Percentiles rank a stretch among this genome's conserved stretches.
Evolutionary conservation across 495 filamentous ascomycete species (phyloP).

Genomic region (Lasiosphaeria hispida): DNA sequence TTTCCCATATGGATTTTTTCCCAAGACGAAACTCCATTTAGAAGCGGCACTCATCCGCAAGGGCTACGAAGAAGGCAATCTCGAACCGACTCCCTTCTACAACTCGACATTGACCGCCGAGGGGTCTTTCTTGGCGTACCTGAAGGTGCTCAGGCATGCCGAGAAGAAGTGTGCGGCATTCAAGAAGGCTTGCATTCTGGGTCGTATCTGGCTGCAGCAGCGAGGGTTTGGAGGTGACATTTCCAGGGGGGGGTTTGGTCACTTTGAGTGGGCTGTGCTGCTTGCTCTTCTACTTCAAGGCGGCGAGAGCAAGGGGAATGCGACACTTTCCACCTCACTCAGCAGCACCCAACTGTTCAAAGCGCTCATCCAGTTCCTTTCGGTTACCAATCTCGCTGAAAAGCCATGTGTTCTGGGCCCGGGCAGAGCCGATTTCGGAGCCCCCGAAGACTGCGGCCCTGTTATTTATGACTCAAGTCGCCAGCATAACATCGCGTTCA

Average conservation of each 20-base stretch:
- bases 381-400: conserved; percentile 62
- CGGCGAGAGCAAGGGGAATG: conserved; percentile 64
- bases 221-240: conserved; percentile 70
- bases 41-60: conserved; percentile 67
- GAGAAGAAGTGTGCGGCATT: conserved; percentile 67
- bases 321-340: conserved; percentile 71
- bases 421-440: conserved; percentile 29
- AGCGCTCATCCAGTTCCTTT: conserved; percentile 78
- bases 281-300: conserved; percentile 78
- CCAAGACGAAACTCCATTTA: conserved; percentile 63
- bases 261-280: conserved; percentile 82
- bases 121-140: conserved; percentile 64
- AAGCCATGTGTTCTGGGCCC: conserved; percentile 59
- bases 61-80: conserved; percentile 32
- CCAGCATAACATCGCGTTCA: conserved; percentile 80
- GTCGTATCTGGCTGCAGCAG: conserved; percentile 84
- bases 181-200: conserved; percentile 79
- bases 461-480: conserved; percentile 67
- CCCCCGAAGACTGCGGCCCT: conserved; percentile 33
- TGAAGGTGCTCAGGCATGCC: conserved; percentile 66
- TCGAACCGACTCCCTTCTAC: conserved; percentile 73
- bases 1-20: conserved; percentile 63
- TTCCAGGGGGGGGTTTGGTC: conserved; percentile 80
- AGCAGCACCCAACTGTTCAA: conserved; percentile 96
- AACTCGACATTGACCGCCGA: conserved; percentile 85